Base-by-base conservation (phyloP, 2,329 filamentous ascomycete species). In the Exophiala spinifera region DNA sequence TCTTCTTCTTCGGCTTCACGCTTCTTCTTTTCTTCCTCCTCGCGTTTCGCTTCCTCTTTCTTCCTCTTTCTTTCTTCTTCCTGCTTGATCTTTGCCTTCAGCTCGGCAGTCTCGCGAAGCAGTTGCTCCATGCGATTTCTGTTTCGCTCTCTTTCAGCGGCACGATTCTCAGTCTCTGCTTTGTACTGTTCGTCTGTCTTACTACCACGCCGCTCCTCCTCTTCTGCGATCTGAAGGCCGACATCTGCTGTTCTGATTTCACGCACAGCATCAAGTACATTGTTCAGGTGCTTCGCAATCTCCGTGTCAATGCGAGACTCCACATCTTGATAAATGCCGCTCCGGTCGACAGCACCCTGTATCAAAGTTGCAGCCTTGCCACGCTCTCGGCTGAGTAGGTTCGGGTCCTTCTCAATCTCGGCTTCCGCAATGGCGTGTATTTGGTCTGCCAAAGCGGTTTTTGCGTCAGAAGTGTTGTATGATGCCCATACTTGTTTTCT, bases 341-440 rank as follows among this genome's bases (percentile, higher is more conserved):
- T 82, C 51, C 83, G 77, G 60, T 85, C 83, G 8, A 82, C 83
- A 1, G 81, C 81, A 51, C 83, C 83, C 68, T 85, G 81, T 25
- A 86, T 79, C 40, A 86, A 70, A 1, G 81, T 81, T 8, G 81
- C 82, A 23, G 83, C 82, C 65, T 84, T 81, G 21, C 80, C 75
- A 45, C 82, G 76, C 61, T 85, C 81, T 28, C 82, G 81, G 49
- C 79, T 81, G 14, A 86, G 72, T 44, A 85, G 73, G 31, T 79
- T 80, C 1, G 82, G 77, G 61, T 85, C 80, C 59, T 79, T 78
- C 52, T 86, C 82, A 54, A 85, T 85, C 64, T 86, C 83, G 37
- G 73, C 72, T 55, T 82, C 79, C 39, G 80, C 80, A 50, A 84
- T 70, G 63, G 79, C 71, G 61, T 80, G 72, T 62, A 86, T 68